These are phyloP conservation scores for Solanum tacnaense DNA, from an alignment of 257 asterid species.

Conservation along the genomic window DNA sequence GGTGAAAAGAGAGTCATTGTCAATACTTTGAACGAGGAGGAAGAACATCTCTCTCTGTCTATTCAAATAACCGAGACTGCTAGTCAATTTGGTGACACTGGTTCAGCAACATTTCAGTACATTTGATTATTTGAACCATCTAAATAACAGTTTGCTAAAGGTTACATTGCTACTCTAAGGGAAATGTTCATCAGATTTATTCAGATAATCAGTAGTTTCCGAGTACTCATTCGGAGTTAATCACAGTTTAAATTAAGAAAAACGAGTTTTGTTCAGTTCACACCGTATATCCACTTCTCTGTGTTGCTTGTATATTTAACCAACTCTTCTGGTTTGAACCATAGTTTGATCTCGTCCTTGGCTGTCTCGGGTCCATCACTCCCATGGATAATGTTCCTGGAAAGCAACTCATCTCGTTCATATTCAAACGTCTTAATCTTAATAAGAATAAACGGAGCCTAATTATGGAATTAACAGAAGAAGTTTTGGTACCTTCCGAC, in stretches of 20 bases:
- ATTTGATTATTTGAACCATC: neutral
- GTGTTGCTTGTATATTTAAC: conserved; percentile 61
- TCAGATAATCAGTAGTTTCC: neutral
- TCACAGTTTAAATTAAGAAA: neutral
- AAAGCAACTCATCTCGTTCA: neutral
- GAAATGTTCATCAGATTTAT: neutral
- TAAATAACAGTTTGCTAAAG: neutral
- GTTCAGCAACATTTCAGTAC: neutral
- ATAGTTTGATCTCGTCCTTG: conserved; percentile 87
- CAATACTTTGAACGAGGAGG: neutral
- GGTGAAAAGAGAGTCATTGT: neutral
- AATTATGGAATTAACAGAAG: neutral
- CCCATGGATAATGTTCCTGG: conserved; percentile 90
- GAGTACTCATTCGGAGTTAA: neutral
- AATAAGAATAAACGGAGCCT: neutral
- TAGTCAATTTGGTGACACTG: neutral
- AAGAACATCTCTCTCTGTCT: neutral
- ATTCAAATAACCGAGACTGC: neutral
- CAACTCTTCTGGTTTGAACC: conserved; percentile 96
- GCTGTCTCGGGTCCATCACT: conserved; percentile 99
- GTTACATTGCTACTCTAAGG: neutral
- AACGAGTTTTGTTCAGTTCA: conserved; percentile 22
- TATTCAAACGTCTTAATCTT: neutral
- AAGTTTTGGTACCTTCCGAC: conserved; percentile 57
- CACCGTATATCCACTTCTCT: conserved; percentile 89